phyloP scores from a whole-genome alignment of 441 rosid species.

The Populus tomentosa region DNA sequence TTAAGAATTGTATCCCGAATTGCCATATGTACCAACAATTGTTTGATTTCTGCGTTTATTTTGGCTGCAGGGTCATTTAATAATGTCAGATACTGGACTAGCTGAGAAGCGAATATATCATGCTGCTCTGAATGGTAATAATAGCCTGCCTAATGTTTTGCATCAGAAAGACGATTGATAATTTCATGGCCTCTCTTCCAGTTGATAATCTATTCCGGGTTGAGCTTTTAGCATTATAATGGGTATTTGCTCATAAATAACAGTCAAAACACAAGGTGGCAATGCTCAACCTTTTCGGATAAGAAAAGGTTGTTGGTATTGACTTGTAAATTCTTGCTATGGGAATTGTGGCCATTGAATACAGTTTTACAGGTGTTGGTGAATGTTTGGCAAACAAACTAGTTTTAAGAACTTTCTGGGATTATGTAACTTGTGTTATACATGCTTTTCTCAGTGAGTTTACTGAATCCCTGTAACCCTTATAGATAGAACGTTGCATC shows the following conservation, averaged over 20 bases:
- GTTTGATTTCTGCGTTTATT: not conserved
- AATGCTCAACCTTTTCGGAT: conserved; percentile 7
- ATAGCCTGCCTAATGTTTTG: conserved; percentile 90
- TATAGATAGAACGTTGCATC: conserved; percentile 32
- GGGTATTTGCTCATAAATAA: conserved; percentile 28
- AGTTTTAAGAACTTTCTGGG: conserved; percentile 1
- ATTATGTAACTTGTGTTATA: not conserved
- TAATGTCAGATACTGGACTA: conserved; percentile 79
- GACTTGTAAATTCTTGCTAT: conserved; percentile 27
- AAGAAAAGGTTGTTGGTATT: conserved; percentile 5
- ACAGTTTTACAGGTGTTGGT: conserved; percentile 14
- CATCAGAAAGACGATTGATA: conserved; percentile 98
- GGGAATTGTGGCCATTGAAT: conserved; percentile 21
- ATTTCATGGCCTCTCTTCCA: conserved; percentile 55
- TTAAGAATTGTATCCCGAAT: not conserved
- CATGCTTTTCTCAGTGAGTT: conserved; percentile 5
- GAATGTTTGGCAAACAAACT: conserved; percentile 11
- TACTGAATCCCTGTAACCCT: conserved; percentile 17
- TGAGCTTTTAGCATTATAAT: conserved; percentile 32
- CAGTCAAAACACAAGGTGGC: conserved; percentile 19
- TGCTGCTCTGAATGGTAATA: conserved; percentile 99
- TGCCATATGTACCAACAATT: not conserved
- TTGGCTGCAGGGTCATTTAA: conserved; percentile 70
- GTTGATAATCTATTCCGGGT: conserved; percentile 34
- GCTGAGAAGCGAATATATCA: conserved; percentile 95